These are phyloP conservation scores for Fusarium sp. DNA, from an alignment of 2,329 filamentous ascomycete genomes.

Conservation along the genomic window DNA sequence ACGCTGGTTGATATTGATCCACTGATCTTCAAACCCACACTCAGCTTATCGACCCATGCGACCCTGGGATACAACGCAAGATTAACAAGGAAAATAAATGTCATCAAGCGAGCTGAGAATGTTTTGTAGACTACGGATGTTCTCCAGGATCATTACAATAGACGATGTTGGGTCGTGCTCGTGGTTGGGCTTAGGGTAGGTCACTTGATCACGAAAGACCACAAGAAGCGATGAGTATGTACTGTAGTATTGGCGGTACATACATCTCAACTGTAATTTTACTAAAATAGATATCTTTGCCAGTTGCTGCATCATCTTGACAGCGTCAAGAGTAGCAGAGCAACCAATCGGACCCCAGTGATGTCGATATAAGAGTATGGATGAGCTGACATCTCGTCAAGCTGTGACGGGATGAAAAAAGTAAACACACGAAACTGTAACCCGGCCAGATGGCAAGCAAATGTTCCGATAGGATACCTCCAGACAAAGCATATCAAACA, in stretches of 20 bases:
- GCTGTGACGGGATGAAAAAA: background rate
- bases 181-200: background rate
- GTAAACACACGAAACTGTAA: background rate
- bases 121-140: background rate
- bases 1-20: background rate
- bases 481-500: background rate
- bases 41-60: slow-evolving; percentile 1
- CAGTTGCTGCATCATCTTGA: background rate
- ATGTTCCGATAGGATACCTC: background rate
- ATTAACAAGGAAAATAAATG: background rate
- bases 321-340: background rate
- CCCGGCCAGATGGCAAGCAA: background rate
- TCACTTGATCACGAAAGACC: background rate
- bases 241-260: background rate
- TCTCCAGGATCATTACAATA: background rate
- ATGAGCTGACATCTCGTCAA: background rate
- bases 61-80: background rate
- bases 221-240: background rate
- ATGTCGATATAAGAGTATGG: background rate
- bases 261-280: background rate
- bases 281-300: background rate
- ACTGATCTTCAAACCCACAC: slow-evolving; percentile 8
- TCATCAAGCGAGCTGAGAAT: background rate
- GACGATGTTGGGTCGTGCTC: background rate
- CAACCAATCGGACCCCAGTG: background rate